Conservation (phyloP, 2,329 filamentous ascomycete species). For the Alternaria gansuensis region DNA sequence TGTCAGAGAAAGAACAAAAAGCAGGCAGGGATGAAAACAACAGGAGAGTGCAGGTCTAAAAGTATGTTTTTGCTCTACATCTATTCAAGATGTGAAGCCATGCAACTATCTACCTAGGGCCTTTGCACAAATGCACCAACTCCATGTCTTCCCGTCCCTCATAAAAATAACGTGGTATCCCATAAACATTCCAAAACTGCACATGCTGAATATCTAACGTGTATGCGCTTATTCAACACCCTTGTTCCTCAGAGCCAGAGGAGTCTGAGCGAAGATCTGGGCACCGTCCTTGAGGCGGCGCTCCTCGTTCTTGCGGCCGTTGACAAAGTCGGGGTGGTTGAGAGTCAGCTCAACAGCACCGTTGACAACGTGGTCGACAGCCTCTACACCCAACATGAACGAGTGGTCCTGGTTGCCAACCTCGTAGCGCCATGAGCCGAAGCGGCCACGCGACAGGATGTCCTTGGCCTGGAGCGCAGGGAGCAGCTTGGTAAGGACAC, state of each 20-base stretch:
- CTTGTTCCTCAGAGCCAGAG: slow-evolving; percentile 42
- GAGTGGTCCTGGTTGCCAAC: slow-evolving; percentile 97
- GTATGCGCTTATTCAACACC: slow-evolving; percentile 28
- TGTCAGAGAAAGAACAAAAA: neutral
- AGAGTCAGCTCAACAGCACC: slow-evolving; percentile 90
- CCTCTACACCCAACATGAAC: slow-evolving; percentile 96
- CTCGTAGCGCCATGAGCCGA: slow-evolving; percentile 98
- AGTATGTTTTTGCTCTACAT: neutral
- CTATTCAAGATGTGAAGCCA: slow-evolving; percentile 4
- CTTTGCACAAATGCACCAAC: slow-evolving; percentile 17
- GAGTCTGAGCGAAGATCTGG: slow-evolving; percentile 63
- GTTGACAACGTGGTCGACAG: slow-evolving; percentile 87
- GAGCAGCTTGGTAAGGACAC: slow-evolving; percentile 88
- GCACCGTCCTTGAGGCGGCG: slow-evolving; percentile 69
- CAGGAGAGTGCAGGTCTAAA: neutral
- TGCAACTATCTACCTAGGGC: slow-evolving; percentile 18
- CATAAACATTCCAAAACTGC: slow-evolving; percentile 21
- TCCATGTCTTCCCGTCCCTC: slow-evolving; percentile 17
- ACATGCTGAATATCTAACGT: slow-evolving; percentile 25
- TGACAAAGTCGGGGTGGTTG: slow-evolving; percentile 98
- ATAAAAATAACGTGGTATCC: slow-evolving; percentile 28
- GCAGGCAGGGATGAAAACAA: neutral
- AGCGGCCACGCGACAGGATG: slow-evolving; percentile 95
- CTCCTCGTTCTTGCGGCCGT: slow-evolving; percentile 74
- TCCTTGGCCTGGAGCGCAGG: slow-evolving; percentile 90